Evolutionary conservation across 73 alveolate genomes (phyloP).

Genomic region (Paramecium bursaria): DNA sequence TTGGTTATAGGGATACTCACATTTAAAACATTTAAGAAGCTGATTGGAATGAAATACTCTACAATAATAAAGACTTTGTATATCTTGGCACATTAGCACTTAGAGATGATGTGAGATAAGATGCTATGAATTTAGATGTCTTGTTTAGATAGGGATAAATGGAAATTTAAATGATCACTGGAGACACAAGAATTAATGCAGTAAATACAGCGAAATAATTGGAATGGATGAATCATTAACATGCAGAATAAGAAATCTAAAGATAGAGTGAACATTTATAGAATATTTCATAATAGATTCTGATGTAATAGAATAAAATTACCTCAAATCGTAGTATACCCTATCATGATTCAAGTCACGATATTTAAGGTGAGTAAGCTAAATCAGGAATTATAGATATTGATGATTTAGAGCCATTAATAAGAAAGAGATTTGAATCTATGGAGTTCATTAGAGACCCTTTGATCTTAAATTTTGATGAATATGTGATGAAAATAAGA

Average conservation of each 20-base stretch:
- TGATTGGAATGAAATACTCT: neutral
- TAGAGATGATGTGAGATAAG: conserved; percentile 48
- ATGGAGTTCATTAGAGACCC: neutral
- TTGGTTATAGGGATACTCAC: conserved; percentile 31
- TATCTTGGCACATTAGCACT: conserved; percentile 36
- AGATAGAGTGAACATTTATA: conserved; percentile 56
- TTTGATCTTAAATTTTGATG: conserved; percentile 34
- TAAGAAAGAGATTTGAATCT: neutral
- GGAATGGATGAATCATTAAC: conserved; percentile 32
- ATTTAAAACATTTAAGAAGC: neutral
- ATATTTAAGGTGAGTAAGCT: neutral
- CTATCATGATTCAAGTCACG: neutral
- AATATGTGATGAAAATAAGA: conserved; percentile 58
- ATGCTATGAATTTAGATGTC: conserved; percentile 39
- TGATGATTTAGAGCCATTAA: conserved; percentile 23
- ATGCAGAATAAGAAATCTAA: conserved; percentile 55
- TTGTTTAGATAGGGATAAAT: conserved; percentile 17
- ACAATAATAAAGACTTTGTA: neutral
- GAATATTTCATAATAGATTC: neutral
- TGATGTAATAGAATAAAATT: too few relatives aligned
- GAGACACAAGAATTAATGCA: conserved; percentile 57
- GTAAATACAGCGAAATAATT: conserved; percentile 36
- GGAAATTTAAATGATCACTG: conserved; percentile 22
- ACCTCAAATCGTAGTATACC: neutral
- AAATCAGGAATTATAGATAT: conserved; percentile 35